Conservation (phyloP, 1,284 basidiomycete species). For the Porogramme epimiltina region DNA sequence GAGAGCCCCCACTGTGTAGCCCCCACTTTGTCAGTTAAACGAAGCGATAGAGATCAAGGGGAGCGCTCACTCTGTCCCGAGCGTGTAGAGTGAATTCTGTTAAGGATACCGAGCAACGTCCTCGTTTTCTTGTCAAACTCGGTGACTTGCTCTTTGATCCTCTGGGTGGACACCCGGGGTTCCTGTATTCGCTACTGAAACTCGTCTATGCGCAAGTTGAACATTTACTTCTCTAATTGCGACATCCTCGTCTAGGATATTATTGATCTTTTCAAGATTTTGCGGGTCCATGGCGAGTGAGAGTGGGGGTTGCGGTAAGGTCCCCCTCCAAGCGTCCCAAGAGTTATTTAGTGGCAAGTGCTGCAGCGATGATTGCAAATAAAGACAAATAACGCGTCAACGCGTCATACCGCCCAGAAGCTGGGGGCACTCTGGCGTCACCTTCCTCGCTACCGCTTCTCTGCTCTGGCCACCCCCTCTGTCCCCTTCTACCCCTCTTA, state of each 20-base stretch:
- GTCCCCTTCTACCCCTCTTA: not conserved
- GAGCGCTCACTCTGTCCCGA: constrained; percentile 50
- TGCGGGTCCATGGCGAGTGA: constrained; percentile 53
- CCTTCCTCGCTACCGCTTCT: not conserved
- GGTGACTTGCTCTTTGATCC: constrained; percentile 73
- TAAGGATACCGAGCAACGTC: constrained; percentile 63
- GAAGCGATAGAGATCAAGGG: not conserved
- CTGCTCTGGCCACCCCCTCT: too few relatives aligned
- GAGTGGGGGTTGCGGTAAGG: not conserved
- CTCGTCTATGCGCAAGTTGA: not conserved
- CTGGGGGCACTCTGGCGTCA: too few relatives aligned
- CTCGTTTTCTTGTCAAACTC: constrained; percentile 76
- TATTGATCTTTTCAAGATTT: constrained; percentile 55
- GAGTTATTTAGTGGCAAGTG: not conserved
- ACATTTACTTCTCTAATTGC: constrained; percentile 51
- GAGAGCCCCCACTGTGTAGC: constrained; percentile 58
- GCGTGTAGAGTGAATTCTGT: constrained; percentile 78
- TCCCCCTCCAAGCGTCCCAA: too few relatives aligned
- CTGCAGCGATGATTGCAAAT: constrained; percentile 4
- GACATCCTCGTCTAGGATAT: constrained; percentile 53
- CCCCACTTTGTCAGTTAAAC: not conserved
- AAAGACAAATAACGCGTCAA: constrained; percentile 18
- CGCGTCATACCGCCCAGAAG: constrained; percentile 6
- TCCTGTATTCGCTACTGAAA: not conserved
- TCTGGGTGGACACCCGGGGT: constrained; percentile 40